Evolutionary conservation across 2,329 filamentous ascomycete species (phyloP).

Genomic region (Chaetomium olivaceum): DNA sequence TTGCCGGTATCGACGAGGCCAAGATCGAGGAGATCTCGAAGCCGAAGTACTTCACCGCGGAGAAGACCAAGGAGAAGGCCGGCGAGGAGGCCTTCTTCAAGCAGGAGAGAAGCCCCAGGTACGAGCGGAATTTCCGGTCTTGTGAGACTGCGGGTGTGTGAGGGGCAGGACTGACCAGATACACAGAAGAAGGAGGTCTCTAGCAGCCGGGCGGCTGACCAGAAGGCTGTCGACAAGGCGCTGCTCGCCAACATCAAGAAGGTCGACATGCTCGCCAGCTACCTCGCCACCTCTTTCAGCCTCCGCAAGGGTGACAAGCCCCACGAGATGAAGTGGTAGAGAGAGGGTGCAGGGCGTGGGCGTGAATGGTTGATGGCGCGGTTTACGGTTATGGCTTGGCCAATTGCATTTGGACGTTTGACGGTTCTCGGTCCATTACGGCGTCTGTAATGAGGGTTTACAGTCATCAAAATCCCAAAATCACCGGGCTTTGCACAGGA

Average conservation of each 20-base stretch:
- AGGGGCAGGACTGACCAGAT: conserved; percentile 39
- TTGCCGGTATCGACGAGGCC: conserved; percentile 81
- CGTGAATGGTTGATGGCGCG: conserved; percentile 39
- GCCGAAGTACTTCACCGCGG: conserved; percentile 92
- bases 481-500: conserved; percentile 35
- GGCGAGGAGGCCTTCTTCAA: conserved; percentile 99
- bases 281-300: conserved; percentile 95
- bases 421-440: conserved; percentile 65
- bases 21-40: conserved; percentile 80
- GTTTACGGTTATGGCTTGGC: conserved; percentile 56
- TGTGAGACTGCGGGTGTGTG: neutral
- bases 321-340: conserved; percentile 99
- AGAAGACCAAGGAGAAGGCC: conserved; percentile 94
- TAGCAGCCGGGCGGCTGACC: conserved; percentile 90
- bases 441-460: conserved; percentile 68
- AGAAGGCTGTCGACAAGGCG: conserved; percentile 98
- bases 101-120: conserved; percentile 98
- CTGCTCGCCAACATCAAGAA: conserved; percentile 97
- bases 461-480: conserved; percentile 57
- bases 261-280: conserved; percentile 89
- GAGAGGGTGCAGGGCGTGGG: conserved; percentile 23
- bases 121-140: conserved; percentile 41
- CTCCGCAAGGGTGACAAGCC: conserved; percentile 99
- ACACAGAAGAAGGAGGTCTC: conserved; percentile 93
- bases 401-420: conserved; percentile 68